Evolutionary conservation across 495 filamentous ascomycete genomes (phyloP), one percentile per base, ranked within the genome.

Genomic region (Friedmanniomyces simplex): DNA sequence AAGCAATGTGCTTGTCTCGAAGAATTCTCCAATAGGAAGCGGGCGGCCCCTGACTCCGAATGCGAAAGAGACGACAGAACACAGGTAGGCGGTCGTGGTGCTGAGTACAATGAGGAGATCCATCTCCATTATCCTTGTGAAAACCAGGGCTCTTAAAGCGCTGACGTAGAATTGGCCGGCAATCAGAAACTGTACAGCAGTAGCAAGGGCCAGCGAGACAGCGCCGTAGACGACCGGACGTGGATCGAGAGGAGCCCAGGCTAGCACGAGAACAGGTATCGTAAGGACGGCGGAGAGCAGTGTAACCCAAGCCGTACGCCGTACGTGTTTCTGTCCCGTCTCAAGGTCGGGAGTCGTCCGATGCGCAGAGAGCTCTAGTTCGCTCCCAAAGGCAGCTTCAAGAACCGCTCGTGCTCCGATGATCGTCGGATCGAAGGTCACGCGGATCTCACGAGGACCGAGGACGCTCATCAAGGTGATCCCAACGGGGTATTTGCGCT

Each of bases 1-100:
- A 14, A 93, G 74, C 39, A 91, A 68, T 37, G 85, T 86, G 72
- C 86, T 88, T 0, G 87, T 91, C 66, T 91, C 84, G 55, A 91
- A 90, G 69, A 90, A 89, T 24, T 78, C 68, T 10, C 75, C 81
- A 0, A 77, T 82, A 6, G 74, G 73, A 0, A 88, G 69, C 0
- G 81, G 76, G 11, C 69, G 64, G 1, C 76, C 80, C 0, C 60
- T 60, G 8, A 74, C 66, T 5, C 75, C 52, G 54, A 76, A 83
- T 0, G 68, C 78, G 67, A 87, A 91, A 0, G 84, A 78, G 16
- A 88, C 74, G 7, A 91, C 71, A 0, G 85, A 89, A 66, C 82
- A 89, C 7, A 84, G 63, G 63, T 87, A 93, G n/a, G 88, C 87
- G 0, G 81, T 79, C 52, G 77, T 82, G 1, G 83, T 89, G 67